Percentiles rank a stretch among this genome's conserved stretches.
Evolutionary conservation across 441 rosid species (phyloP).

Genomic region (Corymbia calophylla): DNA sequence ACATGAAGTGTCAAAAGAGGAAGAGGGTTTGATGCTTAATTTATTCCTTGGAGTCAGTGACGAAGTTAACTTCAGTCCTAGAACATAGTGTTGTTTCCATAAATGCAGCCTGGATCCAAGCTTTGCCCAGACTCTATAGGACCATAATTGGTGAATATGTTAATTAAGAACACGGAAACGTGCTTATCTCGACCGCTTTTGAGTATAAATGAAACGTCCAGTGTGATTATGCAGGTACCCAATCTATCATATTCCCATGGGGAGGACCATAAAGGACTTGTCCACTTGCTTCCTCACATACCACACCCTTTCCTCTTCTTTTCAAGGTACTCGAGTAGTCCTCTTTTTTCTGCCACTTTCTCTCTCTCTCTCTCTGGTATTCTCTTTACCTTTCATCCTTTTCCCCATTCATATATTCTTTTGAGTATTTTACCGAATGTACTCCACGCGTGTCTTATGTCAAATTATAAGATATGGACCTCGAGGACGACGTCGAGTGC

Average conservation of each 20-base stretch:
- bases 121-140: neutral
- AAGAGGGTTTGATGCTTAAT: neutral
- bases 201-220: neutral
- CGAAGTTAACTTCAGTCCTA: neutral
- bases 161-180: neutral
- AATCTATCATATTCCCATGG: conserved; percentile 61
- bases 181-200: neutral
- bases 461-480: neutral
- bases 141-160: neutral
- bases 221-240: conserved; percentile 50
- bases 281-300: conserved; percentile 60
- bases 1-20: neutral
- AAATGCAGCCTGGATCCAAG: neutral
- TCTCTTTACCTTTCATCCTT: neutral
- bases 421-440: neutral
- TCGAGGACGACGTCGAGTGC: neutral
- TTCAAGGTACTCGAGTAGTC: conserved; percentile 46
- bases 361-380: neutral
- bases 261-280: conserved; percentile 51
- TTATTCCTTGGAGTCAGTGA: neutral
- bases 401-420: neutral
- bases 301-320: conserved; percentile 69
- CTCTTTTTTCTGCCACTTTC: neutral
- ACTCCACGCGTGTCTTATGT: neutral
- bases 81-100: neutral